A percentile compares a stretch with the other conserved stretches of the same genome.
These are phyloP conservation scores for Umbelopsis sp. DNA, from an alignment of 192 early-diverging fungal genomes.

Conservation along the genomic window DNA sequence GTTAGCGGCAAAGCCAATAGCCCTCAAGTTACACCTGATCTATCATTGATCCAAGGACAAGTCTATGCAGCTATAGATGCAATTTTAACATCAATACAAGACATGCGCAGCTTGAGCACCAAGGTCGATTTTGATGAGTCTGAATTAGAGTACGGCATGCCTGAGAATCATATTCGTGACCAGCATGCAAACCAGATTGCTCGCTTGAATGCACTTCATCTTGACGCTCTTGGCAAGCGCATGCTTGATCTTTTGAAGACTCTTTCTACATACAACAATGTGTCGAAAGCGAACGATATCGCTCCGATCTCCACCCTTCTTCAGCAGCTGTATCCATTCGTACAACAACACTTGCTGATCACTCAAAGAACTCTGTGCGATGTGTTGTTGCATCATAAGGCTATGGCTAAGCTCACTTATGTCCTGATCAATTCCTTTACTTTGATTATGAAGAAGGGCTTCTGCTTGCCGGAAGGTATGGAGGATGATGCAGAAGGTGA, in stretches of 20 bases:
- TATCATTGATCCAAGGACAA: constrained; percentile 19
- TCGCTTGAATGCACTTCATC: constrained; percentile 39
- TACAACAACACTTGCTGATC: constrained; percentile 68
- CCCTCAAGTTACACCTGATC: neutral
- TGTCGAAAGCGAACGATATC: constrained; percentile 25
- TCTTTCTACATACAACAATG: constrained; percentile 35
- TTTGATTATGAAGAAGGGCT: constrained; percentile 80
- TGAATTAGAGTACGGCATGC: constrained; percentile 48
- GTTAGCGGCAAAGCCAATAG: constrained; percentile 13
- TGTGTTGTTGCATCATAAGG: constrained; percentile 65
- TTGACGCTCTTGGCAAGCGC: constrained; percentile 36
- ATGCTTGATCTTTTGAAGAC: constrained; percentile 30
- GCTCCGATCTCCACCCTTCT: constrained; percentile 38
- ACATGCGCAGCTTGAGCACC: constrained; percentile 29
- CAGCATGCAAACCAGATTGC: constrained; percentile 43
- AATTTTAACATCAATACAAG: constrained; percentile 49
- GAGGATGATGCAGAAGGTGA: constrained; percentile 64
- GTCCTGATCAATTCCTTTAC: constrained; percentile 72
- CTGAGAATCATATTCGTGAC: constrained; percentile 49
- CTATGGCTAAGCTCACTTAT: constrained; percentile 72
- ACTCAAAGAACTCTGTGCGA: constrained; percentile 59
- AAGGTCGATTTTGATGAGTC: constrained; percentile 36
- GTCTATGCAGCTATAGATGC: constrained; percentile 44
- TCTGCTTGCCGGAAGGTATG: constrained; percentile 77
- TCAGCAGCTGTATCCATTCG: constrained; percentile 54